Base-by-base conservation (phyloP, 1,284 basidiomycete species). In the Ganoderma leucocontextum region DNA sequence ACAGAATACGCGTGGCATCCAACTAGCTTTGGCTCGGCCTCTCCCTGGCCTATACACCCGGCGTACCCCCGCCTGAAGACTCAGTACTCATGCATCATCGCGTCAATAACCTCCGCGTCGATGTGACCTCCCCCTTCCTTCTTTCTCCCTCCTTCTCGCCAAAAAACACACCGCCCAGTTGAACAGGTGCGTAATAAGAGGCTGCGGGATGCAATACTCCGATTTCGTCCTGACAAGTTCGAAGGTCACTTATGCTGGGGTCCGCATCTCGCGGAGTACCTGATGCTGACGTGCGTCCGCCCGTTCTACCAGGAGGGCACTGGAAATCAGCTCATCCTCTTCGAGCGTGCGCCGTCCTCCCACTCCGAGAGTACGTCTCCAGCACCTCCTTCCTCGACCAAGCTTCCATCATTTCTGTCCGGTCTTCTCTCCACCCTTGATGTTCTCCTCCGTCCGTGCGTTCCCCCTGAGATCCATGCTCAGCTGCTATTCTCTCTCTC, bases 171-270 rank as follows among this genome's bases (percentile, higher is more conserved):
- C n/a, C 1, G 47, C 29, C 67, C 66, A 63, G 76, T 77, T 36
- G 72, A 77, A 69, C 81, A 76, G 73, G 74, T 73, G 49, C 80
- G 83, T 60, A 90, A 88, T 75, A 91, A 92, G 52, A 87, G 85
- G 64, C 77, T 95, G 47, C 83, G 91, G 70, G 92, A 94, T 76
- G 87, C 91, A 0, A 86, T 95, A 75, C 78, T 95, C 41, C 86
- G 91, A 15, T 96, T 94, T 78, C 95, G 96, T 77, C 94, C 95
- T 0, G 95, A 96, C 80, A 92, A 95, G 73, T 95, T 96, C 74
- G 91, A 94, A 76, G 88, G 90, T 10, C 85, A n/a, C n/a, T n/a
- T n/a, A n/a, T n/a, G n/a, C n/a, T n/a, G n/a, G n/a, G n/a, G n/a
- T n/a, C n/a, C n/a, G n/a, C n/a, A 85, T 44, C 77, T 91, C 6